Base-by-base conservation (phyloP, 768 basidiomycete genomes). In the Xerocomellus intermedius region DNA sequence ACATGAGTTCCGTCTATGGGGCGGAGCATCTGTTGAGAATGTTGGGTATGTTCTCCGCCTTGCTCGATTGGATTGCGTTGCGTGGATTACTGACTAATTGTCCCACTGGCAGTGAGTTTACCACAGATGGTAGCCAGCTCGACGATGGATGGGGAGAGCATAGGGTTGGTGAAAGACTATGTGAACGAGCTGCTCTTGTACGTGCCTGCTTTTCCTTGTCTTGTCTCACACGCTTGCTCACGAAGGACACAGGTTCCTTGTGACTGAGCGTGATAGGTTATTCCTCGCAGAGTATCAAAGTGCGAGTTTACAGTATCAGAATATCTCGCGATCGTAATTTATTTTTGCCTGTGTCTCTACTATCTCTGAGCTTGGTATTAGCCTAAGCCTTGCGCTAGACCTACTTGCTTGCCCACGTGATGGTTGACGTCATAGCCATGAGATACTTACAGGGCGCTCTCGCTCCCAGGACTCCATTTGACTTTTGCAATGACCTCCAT, bases 1-100 rank as follows among this genome's bases (percentile, higher is more conserved):
- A 91, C 64, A 91, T 97, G 87, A 93, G 91, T 67, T 75, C 82
- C 48, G 79, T 98, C 8, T 98, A 98, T 64, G 97, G 96, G 1
- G 94, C 91, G 7, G 96, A 98, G 66, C 97, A 99, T 72, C 69
- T 99, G 4, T 68, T 98, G 57, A 77, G 96, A 48, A 87, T 98
- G 83, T 76, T 98, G 50, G 96, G 96, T 96, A 58, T 54, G 83
- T 78, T 46, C 33, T 35, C 33, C 39, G 8, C 12, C 21, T n/a
- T 35, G 32, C n/a, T 35, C 36, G 16, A 22, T 24, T 32, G 8
- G 42, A n/a, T 46, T 35, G 28, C 14, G 33, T 19, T 5, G 19
- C 24, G 22, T 48, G 57, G 24, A 36, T 62, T 19, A 12, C 41
- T 65, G 49, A 66, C 33, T 22, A n/a, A 26, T 39, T 48, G 26